A percentile compares a stretch with the other conserved stretches of the same genome.
These are phyloP conservation scores for Rhizodiscina lignyota DNA, from an alignment of 495 filamentous ascomycete genomes.

Conservation along the genomic window DNA sequence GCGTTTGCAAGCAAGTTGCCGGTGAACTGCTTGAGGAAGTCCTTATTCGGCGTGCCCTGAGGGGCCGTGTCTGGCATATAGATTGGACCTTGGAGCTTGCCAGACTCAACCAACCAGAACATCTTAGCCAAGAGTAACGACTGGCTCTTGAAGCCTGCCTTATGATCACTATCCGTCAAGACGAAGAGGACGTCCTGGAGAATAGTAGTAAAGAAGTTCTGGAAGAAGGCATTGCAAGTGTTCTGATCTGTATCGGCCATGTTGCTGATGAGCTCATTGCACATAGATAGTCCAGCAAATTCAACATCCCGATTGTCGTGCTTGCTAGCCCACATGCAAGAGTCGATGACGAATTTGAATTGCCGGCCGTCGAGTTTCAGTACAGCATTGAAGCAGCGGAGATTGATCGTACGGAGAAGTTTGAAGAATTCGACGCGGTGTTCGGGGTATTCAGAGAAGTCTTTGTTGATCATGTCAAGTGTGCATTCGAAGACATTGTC, in stretches of 20 bases:
- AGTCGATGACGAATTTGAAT: conserved; percentile 99
- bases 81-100: conserved; percentile 82
- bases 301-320: conserved; percentile 98
- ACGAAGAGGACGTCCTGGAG: conserved; percentile 98
- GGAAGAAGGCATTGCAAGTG: conserved; percentile 90
- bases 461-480: conserved; percentile 99
- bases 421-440: conserved; percentile 98
- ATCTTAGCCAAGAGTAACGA: conserved; percentile 84
- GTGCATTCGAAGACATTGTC: conserved; percentile 98
- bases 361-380: conserved; percentile 85
- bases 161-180: conserved; percentile 92
- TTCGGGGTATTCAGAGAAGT: conserved; percentile 97
- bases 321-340: conserved; percentile 99
- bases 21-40: conserved; percentile 78
- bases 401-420: conserved; percentile 83
- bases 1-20: conserved; percentile 73
- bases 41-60: conserved; percentile 68
- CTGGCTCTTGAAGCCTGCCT: conserved; percentile 96
- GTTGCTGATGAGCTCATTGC: conserved; percentile 92
- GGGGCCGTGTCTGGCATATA: conserved; percentile 69
- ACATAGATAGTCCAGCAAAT: conserved; percentile 96
- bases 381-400: conserved; percentile 85
- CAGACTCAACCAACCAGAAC: conserved; percentile 78
- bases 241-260: conserved; percentile 79
- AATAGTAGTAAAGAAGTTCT: conserved; percentile 87